phyloP scores from a whole-genome alignment of 2,329 filamentous ascomycete genomes.

The Pseudopyricularia javanii region DNA sequence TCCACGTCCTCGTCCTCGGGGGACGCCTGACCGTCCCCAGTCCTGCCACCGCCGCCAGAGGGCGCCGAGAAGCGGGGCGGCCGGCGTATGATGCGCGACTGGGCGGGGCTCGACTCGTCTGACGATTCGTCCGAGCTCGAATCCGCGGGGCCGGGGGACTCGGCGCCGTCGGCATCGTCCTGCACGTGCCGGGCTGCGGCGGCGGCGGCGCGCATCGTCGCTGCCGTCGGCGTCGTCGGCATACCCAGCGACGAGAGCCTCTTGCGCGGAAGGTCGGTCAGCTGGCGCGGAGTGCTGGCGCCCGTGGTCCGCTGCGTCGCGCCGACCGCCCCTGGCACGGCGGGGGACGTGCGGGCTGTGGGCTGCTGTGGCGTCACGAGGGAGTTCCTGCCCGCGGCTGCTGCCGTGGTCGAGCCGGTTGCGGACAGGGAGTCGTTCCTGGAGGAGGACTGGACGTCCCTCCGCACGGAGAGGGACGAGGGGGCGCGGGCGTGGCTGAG shows the following conservation, averaged over 20 bases:
- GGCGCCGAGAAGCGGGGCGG: conserved; percentile 34
- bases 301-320: conserved; percentile 14
- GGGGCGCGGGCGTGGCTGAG: conserved; percentile 21
- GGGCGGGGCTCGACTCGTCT: conserved; percentile 34
- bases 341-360: neutral
- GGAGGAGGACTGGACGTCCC: conserved; percentile 38
- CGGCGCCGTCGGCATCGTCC: neutral
- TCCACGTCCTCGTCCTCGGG: conserved; percentile 41
- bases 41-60: conserved; percentile 6
- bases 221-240: conserved; percentile 11
- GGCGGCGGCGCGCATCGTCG: neutral
- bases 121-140: conserved; percentile 21
- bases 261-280: conserved; percentile 18
- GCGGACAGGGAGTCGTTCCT: conserved; percentile 30
- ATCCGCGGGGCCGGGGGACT: conserved; percentile 29
- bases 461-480: conserved; percentile 44
- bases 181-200: neutral
- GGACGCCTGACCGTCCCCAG: conserved; percentile 1
- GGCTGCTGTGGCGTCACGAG: neutral
- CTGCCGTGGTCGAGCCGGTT: conserved; percentile 11
- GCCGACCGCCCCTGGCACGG: conserved; percentile 7
- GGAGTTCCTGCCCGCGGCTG: neutral
- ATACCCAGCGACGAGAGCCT: conserved; percentile 33
- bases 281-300: conserved; percentile 8
- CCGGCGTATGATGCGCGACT: conserved; percentile 48